phyloP scores from a whole-genome alignment of 1,284 basidiomycete species.

The Gomphus bonarii region DNA sequence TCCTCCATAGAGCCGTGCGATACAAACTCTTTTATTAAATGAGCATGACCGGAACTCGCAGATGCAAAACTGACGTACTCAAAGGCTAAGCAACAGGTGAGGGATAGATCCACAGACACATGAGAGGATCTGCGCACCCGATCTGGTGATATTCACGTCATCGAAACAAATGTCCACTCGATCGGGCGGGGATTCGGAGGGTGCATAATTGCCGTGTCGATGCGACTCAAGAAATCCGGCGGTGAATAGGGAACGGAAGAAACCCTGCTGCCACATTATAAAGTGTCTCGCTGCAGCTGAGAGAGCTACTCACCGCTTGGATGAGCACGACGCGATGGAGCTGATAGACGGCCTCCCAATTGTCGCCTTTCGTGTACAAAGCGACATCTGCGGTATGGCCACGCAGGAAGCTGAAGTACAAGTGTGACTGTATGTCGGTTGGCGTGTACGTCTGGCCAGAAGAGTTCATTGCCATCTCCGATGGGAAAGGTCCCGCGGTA shows the following conservation, averaged over 20 bases:
- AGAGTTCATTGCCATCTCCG: not conserved
- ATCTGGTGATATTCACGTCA: slow-evolving; percentile 77
- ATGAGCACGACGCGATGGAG: slow-evolving; percentile 79
- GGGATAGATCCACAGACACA: not conserved
- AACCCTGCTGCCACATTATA: slow-evolving; percentile 35
- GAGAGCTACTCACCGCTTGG: slow-evolving; percentile 53
- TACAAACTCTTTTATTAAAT: slow-evolving; percentile 50
- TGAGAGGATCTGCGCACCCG: slow-evolving; percentile 38
- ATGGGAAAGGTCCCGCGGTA: not conserved
- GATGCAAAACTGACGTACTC: slow-evolving; percentile 34
- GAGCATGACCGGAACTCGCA: slow-evolving; percentile 1
- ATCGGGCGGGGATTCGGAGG: slow-evolving; percentile 20
- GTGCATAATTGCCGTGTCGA: slow-evolving; percentile 18
- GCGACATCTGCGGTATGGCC: slow-evolving; percentile 69
- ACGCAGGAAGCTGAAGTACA: slow-evolving; percentile 65
- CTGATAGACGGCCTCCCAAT: slow-evolving; percentile 69
- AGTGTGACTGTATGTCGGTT: slow-evolving; percentile 51
- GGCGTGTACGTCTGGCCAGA: slow-evolving; percentile 17
- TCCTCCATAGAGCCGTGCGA: slow-evolving; percentile 79
- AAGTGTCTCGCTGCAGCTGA: not conserved
- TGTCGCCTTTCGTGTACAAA: slow-evolving; percentile 48
- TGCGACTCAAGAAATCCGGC: slow-evolving; percentile 67
- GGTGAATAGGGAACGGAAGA: slow-evolving; percentile 78
- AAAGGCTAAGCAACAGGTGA: slow-evolving; percentile 35
- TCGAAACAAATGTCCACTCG: slow-evolving; percentile 66